Conservation (phyloP, 441 rosid species). For the Metrosideros polymorpha region DNA sequence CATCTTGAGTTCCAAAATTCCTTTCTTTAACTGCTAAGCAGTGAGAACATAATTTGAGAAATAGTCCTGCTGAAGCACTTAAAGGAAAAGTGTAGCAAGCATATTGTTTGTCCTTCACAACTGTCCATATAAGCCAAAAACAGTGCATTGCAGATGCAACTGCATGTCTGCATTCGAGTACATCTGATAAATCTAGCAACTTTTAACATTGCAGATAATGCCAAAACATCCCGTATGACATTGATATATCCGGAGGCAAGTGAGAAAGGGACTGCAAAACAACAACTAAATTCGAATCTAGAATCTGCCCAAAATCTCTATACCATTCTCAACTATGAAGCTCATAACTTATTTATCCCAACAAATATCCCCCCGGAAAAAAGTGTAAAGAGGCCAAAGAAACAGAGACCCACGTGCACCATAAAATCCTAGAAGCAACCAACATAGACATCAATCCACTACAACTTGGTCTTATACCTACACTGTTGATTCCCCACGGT, state of each 20-base stretch:
- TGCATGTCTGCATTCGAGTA: neutral
- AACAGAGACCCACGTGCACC: neutral
- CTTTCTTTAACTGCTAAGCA: neutral
- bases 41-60: neutral
- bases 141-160: neutral
- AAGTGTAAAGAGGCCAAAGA: neutral
- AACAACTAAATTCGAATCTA: neutral
- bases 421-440: neutral
- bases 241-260: neutral
- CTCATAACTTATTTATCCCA: neutral
- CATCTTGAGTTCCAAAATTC: neutral
- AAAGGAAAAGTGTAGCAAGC: neutral
- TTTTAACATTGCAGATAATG: neutral
- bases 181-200: neutral
- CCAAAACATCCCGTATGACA: neutral
- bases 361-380: neutral
- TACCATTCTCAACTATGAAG: neutral
- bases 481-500: slow-evolving; percentile 47
- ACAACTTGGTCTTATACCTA: slow-evolving; percentile 39
- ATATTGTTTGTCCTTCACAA: neutral
- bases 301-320: neutral
- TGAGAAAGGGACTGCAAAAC: neutral
- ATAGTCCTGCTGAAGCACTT: neutral
- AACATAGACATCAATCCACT: neutral
- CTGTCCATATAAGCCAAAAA: neutral